Conservation (phyloP, 108 stramenopile genomes). For the Schizochytrium sp. region DNA sequence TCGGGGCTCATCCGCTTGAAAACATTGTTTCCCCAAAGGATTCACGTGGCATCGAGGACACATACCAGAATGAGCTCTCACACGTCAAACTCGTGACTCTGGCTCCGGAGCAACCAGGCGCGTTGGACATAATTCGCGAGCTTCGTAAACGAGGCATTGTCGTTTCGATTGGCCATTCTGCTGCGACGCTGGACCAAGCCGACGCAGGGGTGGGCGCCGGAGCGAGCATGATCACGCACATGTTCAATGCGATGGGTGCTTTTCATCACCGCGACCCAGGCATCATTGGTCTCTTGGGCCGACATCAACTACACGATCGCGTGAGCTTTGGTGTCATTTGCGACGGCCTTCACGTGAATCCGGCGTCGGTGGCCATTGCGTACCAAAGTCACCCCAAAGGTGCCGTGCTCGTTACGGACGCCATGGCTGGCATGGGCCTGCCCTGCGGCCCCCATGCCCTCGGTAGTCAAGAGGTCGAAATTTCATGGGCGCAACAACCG, state of each 20-base stretch:
- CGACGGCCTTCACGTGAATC: conserved; percentile 50
- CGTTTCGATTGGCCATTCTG: conserved; percentile 48
- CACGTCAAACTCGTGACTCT: conserved; percentile 39
- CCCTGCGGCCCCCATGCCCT: conserved; percentile 33
- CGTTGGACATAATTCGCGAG: conserved; percentile 22
- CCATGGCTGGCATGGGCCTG: conserved; percentile 56
- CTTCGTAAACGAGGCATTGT: background rate
- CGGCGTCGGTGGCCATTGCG: conserved; percentile 43
- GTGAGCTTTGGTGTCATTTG: background rate
- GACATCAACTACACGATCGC: background rate
- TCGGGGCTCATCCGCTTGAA: conserved; percentile 44
- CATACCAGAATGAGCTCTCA: background rate
- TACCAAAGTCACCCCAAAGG: conserved; percentile 40
- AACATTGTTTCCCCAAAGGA: background rate
- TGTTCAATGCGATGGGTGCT: conserved; percentile 56
- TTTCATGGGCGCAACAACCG: background rate
- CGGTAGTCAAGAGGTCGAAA: conserved; percentile 33
- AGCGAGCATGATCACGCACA: conserved; percentile 49
- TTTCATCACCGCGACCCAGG: conserved; percentile 60
- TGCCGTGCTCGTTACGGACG: conserved; percentile 51
- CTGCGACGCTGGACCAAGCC: conserved; percentile 39
- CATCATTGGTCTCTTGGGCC: conserved; percentile 43
- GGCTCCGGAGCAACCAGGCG: conserved; percentile 51
- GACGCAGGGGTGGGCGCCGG: conserved; percentile 34
- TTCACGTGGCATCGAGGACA: conserved; percentile 4